Evolutionary conservation across 192 early-diverging fungal species (phyloP), one percentile per base, ranked within the genome.

Genomic region (Backusella sp.): DNA sequence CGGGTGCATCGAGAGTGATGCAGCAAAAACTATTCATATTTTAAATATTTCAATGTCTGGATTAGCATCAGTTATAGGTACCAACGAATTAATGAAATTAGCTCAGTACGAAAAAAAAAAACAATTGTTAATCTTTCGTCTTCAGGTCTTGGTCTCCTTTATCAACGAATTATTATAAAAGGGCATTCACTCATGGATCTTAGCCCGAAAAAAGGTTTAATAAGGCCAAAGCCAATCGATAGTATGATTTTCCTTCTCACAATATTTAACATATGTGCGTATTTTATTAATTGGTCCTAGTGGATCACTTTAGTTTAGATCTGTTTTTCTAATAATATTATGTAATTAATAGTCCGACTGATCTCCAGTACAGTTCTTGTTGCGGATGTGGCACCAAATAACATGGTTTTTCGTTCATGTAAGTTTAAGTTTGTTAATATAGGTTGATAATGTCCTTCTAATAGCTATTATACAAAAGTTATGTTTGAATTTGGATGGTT

Each of bases 401-500:
- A 79, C 28, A 53, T 79, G 53, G 46, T 79, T 5, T 37, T 66
- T 39, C 73, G 78, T 11, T 66, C 46, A 49, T 49, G 46, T 49
- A 49, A 26, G 46, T 49, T 19, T 19, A 49, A 66, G 8, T 37
- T 37, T 37, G 36, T 28, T 28, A 28, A 28, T 28, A 28, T 28
- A 28, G 28, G 28, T 28, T 28, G 28, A 28, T 28, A 1, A 28
- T 28, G 28, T 28, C 1, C 28, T 28, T 28, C 1, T 28, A 28
- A 28, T 42, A 42, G 0, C 12, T 42, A 42, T 42, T 42, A 42
- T 19, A 19, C 17, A 30, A 56, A 32, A 76, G 75, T 66, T 30
- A 42, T 79, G 30, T 79, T 79, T 30, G 78, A 79, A 70, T 68
- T 79, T 28, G 49, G 73, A 52, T 79, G 78, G 78, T 68, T 75